Conservation (phyloP, 352 stramenopile genomes). For the Globisporangium canariense region DNA sequence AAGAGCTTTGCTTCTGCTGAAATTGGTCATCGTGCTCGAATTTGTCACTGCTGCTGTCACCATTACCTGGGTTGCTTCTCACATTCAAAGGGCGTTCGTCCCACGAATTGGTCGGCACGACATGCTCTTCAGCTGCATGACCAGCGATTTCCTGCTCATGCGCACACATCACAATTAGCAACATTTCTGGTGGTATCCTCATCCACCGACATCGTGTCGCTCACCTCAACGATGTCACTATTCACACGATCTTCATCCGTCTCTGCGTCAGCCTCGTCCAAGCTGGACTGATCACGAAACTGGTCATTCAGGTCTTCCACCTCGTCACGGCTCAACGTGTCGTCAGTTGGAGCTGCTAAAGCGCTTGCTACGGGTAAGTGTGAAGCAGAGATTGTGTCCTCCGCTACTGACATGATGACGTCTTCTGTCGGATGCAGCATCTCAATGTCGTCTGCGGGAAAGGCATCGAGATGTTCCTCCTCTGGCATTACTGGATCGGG, state of each 20-base stretch:
- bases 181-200: background rate
- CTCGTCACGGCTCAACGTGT: background rate
- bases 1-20: background rate
- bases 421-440: background rate
- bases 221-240: background rate
- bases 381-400: background rate
- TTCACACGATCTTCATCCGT: background rate
- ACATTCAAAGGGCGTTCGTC: slow-evolving; percentile 15
- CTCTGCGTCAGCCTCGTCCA: background rate
- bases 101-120: background rate
- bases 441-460: background rate
- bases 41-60: background rate
- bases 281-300: background rate
- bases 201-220: background rate
- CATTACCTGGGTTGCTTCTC: background rate
- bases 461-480: background rate
- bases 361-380: background rate
- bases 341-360: background rate
- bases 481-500: background rate
- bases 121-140: background rate
- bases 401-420: background rate
- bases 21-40: background rate
- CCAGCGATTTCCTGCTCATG: background rate
- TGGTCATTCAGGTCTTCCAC: background rate
- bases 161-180: background rate